These are phyloP conservation scores for Colletotrichum neosansevieriae DNA, from an alignment of 2,329 filamentous ascomycete species.

Conservation along the genomic window DNA sequence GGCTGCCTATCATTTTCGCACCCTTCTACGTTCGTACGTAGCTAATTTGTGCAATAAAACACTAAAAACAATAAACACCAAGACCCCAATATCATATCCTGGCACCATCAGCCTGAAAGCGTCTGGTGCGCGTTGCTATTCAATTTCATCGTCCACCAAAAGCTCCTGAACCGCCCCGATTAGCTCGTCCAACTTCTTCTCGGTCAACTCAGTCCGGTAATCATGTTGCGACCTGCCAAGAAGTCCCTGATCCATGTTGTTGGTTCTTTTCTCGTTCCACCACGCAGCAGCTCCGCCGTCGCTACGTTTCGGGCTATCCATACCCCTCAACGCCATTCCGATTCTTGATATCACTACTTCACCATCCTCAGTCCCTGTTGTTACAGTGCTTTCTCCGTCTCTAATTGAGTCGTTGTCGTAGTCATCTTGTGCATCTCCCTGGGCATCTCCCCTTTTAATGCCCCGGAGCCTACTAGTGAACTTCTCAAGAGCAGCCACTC, in stretches of 20 bases:
- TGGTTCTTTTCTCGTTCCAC: slow-evolving; percentile 27
- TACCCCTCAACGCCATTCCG: slow-evolving; percentile 19
- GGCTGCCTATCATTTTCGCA: neutral
- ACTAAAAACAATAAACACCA: neutral
- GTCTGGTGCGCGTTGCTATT: slow-evolving; percentile 3
- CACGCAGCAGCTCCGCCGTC: slow-evolving; percentile 38
- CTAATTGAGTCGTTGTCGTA: neutral
- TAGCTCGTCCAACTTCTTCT: slow-evolving; percentile 44
- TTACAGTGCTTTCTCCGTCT: slow-evolving; percentile 3
- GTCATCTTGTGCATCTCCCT: slow-evolving; percentile 28
- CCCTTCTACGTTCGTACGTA: neutral
- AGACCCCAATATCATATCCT: slow-evolving; percentile 15
- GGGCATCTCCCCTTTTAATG: slow-evolving; percentile 44
- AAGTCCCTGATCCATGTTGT: neutral
- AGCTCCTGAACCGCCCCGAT: slow-evolving; percentile 50
- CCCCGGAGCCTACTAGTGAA: slow-evolving; percentile 52
- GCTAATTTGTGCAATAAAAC: slow-evolving; percentile 1
- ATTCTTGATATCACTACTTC: slow-evolving; percentile 20
- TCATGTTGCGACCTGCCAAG: neutral
- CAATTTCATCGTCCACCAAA: slow-evolving; percentile 43
- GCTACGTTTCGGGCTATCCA: slow-evolving; percentile 22
- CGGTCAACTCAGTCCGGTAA: slow-evolving; percentile 1
- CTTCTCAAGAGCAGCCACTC: slow-evolving; percentile 61
- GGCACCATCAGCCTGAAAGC: slow-evolving; percentile 13
- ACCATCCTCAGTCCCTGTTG: slow-evolving; percentile 21